Evolutionary conservation across 129 eudicot genomes (phyloP).

Genomic region (Ambrosia artemisiifolia): DNA sequence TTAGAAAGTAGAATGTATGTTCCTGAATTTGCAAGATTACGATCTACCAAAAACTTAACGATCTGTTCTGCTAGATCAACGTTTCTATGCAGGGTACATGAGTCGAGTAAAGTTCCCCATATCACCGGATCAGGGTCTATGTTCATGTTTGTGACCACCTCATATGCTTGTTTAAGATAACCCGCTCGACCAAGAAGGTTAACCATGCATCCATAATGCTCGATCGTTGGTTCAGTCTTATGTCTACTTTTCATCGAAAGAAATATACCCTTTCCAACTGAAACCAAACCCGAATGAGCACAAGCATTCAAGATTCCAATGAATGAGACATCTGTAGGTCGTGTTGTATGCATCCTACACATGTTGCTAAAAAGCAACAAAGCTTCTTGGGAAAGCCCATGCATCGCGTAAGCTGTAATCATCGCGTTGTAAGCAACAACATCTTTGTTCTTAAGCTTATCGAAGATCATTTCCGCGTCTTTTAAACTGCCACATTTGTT

Average conservation of each 20-base stretch:
- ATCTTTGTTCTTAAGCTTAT: slow-evolving; percentile 51
- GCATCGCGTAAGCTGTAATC: slow-evolving; percentile 74
- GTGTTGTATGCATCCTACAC: slow-evolving; percentile 26
- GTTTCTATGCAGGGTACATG: slow-evolving; percentile 71
- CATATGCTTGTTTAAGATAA: slow-evolving; percentile 59
- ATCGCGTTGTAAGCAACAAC: slow-evolving; percentile 66
- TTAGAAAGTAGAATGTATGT: slow-evolving; percentile 69
- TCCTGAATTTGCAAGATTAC: slow-evolving; percentile 53
- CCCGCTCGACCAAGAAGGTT: slow-evolving; percentile 91
- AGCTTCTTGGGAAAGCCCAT: slow-evolving; percentile 60
- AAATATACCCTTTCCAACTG: slow-evolving; percentile 52
- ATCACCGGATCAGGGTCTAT: slow-evolving; percentile 54
- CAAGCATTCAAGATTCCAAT: slow-evolving; percentile 70
- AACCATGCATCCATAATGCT: slow-evolving; percentile 91
- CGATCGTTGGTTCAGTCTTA: slow-evolving; percentile 48
- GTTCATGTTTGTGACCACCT: slow-evolving; percentile 45
- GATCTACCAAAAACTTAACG: slow-evolving; percentile 33
- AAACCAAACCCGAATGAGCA: slow-evolving; percentile 77
- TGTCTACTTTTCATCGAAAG: slow-evolving; percentile 45
- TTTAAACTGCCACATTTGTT: slow-evolving; percentile 75
- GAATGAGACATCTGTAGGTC: slow-evolving; percentile 64
- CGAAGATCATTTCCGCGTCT: slow-evolving; percentile 54
- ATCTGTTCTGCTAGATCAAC: slow-evolving; percentile 55
- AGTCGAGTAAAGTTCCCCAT: slow-evolving; percentile 73
- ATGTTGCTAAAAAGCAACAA: slow-evolving; percentile 45